These are phyloP conservation scores for Blastobotrys elegans DNA, from an alignment of 1,139 yeast species.

Conservation along the genomic window DNA sequence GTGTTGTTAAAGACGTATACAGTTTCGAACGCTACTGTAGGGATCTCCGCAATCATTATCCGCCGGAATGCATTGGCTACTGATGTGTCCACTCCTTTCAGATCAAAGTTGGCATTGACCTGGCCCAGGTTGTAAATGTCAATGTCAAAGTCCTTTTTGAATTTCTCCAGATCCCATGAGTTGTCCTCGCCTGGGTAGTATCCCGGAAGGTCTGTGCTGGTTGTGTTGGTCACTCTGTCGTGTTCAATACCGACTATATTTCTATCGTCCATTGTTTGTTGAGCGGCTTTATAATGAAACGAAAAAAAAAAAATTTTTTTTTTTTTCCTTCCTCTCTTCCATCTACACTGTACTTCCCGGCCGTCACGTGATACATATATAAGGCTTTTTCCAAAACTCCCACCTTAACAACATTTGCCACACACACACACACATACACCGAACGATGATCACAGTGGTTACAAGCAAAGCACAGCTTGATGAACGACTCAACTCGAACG, in stretches of 20 bases:
- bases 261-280: conserved; percentile 16
- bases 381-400: no score
- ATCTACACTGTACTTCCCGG: no score
- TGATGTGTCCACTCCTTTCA: conserved; percentile 82
- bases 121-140: conserved; percentile 58
- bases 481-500: conserved; percentile 17
- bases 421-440: background rate
- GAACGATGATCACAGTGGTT: conserved; percentile 5
- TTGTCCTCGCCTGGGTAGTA: conserved; percentile 59
- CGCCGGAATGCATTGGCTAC: conserved; percentile 95
- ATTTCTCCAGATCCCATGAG: conserved; percentile 82
- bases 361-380: background rate
- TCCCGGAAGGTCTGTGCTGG: conserved; percentile 89
- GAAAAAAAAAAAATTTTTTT: background rate
- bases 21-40: conserved; percentile 90
- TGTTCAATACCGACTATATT: conserved; percentile 85
- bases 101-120: conserved; percentile 78
- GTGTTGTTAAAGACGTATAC: conserved; percentile 91
- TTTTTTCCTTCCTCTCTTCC: conserved; percentile 3
- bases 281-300: background rate
- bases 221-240: conserved; percentile 83
- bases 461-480: conserved; percentile 19
- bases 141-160: conserved; percentile 64
- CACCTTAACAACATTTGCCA: background rate
- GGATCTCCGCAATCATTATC: conserved; percentile 94